Percentiles rank a stretch among this genome's conserved stretches.
Conservation (phyloP, 169 alveolate species). For the Plasmodium relictum region DNA sequence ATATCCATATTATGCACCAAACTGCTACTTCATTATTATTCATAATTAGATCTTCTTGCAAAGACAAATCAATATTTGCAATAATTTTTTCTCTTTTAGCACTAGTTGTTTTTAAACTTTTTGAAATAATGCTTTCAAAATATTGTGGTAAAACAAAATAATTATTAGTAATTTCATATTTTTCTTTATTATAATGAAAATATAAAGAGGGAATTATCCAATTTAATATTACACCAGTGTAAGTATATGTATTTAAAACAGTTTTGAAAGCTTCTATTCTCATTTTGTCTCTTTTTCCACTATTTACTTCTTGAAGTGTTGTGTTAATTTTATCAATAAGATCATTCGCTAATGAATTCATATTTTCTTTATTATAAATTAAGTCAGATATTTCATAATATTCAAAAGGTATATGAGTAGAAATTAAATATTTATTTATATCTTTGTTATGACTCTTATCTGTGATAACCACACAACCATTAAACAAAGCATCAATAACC, state of each 20-base stretch:
- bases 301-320: constrained; percentile 43
- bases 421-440: constrained; percentile 34
- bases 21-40: constrained; percentile 68
- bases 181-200: constrained; percentile 63
- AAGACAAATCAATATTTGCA: constrained; percentile 68
- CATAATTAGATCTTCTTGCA: constrained; percentile 72
- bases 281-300: constrained; percentile 28
- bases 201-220: constrained; percentile 69
- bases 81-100: constrained; percentile 72
- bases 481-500: constrained; percentile 59
- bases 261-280: constrained; percentile 49
- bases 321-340: constrained; percentile 18
- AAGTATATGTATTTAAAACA: constrained; percentile 57
- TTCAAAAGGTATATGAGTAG: constrained; percentile 64
- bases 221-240: constrained; percentile 47
- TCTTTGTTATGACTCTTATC: constrained; percentile 72
- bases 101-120: constrained; percentile 63
- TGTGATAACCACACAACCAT: constrained; percentile 68
- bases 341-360: constrained; percentile 24
- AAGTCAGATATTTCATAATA: constrained; percentile 64
- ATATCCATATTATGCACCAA: constrained; percentile 60
- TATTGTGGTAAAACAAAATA: constrained; percentile 73
- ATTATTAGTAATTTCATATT: constrained; percentile 40
- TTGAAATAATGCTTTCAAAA: constrained; percentile 57
- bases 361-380: constrained; percentile 56